These are phyloP conservation scores for Podospora anserina DNA, from an alignment of 495 filamentous ascomycete species.

Conservation along the genomic window DNA sequence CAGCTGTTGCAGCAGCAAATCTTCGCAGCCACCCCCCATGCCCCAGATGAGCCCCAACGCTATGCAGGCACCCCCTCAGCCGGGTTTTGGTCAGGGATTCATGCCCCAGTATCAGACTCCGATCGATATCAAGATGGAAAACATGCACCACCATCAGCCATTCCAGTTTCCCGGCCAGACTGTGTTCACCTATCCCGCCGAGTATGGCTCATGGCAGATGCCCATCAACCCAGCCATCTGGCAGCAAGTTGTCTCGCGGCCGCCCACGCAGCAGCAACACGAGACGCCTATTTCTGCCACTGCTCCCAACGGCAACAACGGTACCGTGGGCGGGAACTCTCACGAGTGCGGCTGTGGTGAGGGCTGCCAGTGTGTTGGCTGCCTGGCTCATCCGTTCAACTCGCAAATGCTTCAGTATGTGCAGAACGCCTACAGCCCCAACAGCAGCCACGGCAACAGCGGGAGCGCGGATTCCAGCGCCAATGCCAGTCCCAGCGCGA, in stretches of 20 bases:
- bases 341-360: constrained; percentile 65
- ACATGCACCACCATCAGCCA: constrained; percentile 11
- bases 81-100: constrained; percentile 17
- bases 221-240: constrained; percentile 41
- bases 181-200: constrained; percentile 39
- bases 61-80: constrained; percentile 8
- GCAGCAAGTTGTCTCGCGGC: constrained; percentile 31
- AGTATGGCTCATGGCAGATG: constrained; percentile 44
- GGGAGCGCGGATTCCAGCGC: constrained; percentile 9
- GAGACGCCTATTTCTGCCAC: constrained; percentile 10
- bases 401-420: constrained; percentile 65
- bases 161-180: constrained; percentile 19
- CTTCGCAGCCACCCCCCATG: background rate
- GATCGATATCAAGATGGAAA: constrained; percentile 19
- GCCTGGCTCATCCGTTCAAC: constrained; percentile 69
- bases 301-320: constrained; percentile 28
- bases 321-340: constrained; percentile 26
- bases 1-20: constrained; percentile 16
- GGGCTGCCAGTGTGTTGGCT: constrained; percentile 66
- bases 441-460: constrained; percentile 12
- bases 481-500: constrained; percentile 15
- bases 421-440: constrained; percentile 28
- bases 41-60: background rate
- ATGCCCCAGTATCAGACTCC: constrained; percentile 22
- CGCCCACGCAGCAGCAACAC: constrained; percentile 14